phyloP scores from a whole-genome alignment of 2,329 filamentous ascomycete genomes.

The Podosphaera fusca region DNA sequence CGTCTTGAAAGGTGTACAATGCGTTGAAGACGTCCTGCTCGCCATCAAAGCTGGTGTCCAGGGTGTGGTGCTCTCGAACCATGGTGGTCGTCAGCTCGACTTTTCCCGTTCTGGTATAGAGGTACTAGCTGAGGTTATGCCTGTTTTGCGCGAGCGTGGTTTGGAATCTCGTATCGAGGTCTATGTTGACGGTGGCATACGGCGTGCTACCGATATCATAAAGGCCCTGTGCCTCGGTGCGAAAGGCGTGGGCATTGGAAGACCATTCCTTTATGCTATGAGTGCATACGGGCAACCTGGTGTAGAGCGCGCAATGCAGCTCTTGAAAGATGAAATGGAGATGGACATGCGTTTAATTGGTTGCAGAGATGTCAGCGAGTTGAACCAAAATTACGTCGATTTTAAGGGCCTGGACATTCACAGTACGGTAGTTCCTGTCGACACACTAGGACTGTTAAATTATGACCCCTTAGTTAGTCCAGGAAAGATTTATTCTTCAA shows the following conservation, averaged over 20 bases:
- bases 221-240: slow-evolving; percentile 89
- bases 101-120: slow-evolving; percentile 77
- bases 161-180: slow-evolving; percentile 62
- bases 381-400: slow-evolving; percentile 66
- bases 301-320: slow-evolving; percentile 77
- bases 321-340: slow-evolving; percentile 89
- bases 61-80: slow-evolving; percentile 85
- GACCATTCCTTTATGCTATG: slow-evolving; percentile 94
- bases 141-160: slow-evolving; percentile 50
- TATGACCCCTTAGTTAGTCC: slow-evolving; percentile 22
- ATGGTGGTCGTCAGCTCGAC: slow-evolving; percentile 85
- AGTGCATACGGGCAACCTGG: slow-evolving; percentile 69
- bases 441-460: slow-evolving; percentile 24
- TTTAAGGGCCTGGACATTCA: slow-evolving; percentile 43
- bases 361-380: slow-evolving; percentile 45
- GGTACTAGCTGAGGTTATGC: slow-evolving; percentile 82
- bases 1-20: slow-evolving; percentile 86
- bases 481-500: background rate
- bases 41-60: slow-evolving; percentile 67
- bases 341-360: slow-evolving; percentile 98
- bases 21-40: slow-evolving; percentile 78
- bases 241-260: slow-evolving; percentile 75
- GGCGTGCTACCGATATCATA: slow-evolving; percentile 78
- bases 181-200: slow-evolving; percentile 74
- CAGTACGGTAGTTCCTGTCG: slow-evolving; percentile 31